These are phyloP conservation scores for Candida andamanensis DNA, from an alignment of 805 yeast genomes.

Conservation along the genomic window DNA sequence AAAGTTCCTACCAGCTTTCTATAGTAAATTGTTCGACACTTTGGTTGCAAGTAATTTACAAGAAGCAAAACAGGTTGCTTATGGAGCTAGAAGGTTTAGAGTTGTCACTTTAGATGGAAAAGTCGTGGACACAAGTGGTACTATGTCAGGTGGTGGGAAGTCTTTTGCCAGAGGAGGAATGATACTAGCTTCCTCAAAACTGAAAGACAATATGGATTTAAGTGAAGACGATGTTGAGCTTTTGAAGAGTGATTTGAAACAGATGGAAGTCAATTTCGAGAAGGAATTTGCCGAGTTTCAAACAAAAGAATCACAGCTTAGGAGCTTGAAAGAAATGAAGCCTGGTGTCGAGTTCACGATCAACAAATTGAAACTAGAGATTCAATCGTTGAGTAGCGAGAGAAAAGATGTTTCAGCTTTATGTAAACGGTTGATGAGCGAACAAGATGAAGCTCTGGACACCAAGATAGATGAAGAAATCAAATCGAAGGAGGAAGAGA, in stretches of 20 bases:
- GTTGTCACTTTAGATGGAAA: constrained; percentile 94
- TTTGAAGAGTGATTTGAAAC: constrained; percentile 47
- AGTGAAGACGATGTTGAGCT: constrained; percentile 53
- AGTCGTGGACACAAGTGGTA: constrained; percentile 87
- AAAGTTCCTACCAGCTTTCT: constrained; percentile 80
- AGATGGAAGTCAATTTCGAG: constrained; percentile 52
- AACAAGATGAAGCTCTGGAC: constrained; percentile 31
- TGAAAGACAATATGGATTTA: constrained; percentile 25
- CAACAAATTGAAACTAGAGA: constrained; percentile 57
- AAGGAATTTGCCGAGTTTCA: constrained; percentile 44
- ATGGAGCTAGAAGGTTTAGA: constrained; percentile 71
- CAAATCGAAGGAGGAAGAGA: constrained; percentile 9
- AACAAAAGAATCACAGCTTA: constrained; percentile 57
- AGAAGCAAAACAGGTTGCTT: constrained; percentile 86
- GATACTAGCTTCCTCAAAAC: constrained; percentile 43
- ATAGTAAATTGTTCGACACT: constrained; percentile 81
- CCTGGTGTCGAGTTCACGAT: constrained; percentile 66
- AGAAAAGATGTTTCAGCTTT: constrained; percentile 41
- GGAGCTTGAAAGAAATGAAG: constrained; percentile 53
- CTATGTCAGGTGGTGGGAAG: constrained; percentile 95
- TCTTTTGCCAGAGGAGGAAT: constrained; percentile 69
- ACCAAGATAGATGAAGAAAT: constrained; percentile 36
- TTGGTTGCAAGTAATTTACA: constrained; percentile 73
- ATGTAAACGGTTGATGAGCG: constrained; percentile 38
- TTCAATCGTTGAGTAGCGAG: constrained; percentile 54